Evolutionary conservation across 768 basidiomycete species (phyloP), one percentile per base, ranked within the genome.

Genomic region (Lactifluus hygrophoroides): DNA sequence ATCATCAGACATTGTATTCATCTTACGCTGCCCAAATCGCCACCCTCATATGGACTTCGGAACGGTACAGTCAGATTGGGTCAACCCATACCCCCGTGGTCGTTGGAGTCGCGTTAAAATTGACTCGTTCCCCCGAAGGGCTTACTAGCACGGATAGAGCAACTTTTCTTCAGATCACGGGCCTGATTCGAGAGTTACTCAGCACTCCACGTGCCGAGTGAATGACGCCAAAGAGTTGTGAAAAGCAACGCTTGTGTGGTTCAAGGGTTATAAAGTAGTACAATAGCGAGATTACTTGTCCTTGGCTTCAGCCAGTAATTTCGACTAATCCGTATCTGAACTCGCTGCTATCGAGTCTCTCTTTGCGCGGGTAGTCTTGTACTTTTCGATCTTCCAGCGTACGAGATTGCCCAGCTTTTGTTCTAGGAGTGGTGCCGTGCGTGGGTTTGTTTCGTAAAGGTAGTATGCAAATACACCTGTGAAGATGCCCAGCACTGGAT

Each of bases 11-110:
- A 0, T 71, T 95, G 23, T 80, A 94, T 67, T 83, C 84, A 35
- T 75, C 95, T 0, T 95, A 94, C 70, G 84, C 84, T 0, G 76
- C 84, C n/a, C 94, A 96, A 66, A 84, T 92, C 45, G 89, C 92
- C 0, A 91, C 91, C 0, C 76, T 94, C 28, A 69, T 94, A 6
- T 96, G 93, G 88, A 74, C 76, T 0, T 66, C 79, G 54, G 76
- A 77, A 53, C 68, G 72, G n/a, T 68, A 75, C 43, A 71, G 65
- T 42, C 66, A 71, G 25, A 57, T 78, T 47, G 54, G 46, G 30
- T 21, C 53, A 23, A 35, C 61, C 30, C 57, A 42, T 35, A 58
- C 32, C 40, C 46, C 57, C 11, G 57, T 63, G 14, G 42, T 63
- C 51, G 54, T 63, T 47, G 64, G 64, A 40, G 76, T 77, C 17